These are phyloP conservation scores for Penicillium crystallinum DNA, from an alignment of 495 filamentous ascomycete genomes.

Conservation along the genomic window DNA sequence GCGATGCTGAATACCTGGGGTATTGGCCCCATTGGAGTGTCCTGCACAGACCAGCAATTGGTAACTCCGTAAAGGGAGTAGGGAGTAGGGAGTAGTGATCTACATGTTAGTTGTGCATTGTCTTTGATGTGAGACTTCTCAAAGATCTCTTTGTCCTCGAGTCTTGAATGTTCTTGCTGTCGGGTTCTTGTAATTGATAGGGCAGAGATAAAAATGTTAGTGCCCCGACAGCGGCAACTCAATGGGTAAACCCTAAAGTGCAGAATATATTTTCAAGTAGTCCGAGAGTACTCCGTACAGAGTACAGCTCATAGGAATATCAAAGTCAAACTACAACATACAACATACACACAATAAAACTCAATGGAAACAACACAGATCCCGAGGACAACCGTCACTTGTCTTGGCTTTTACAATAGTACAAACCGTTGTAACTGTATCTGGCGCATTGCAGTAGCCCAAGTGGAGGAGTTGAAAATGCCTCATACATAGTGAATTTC, in stretches of 20 bases:
- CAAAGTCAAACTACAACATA: background rate
- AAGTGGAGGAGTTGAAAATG: conserved; percentile 1
- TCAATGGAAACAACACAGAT: background rate
- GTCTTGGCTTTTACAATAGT: background rate
- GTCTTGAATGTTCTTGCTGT: no score
- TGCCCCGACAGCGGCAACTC: no score
- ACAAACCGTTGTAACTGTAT: background rate
- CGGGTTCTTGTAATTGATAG: no score
- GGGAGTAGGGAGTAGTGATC: no score
- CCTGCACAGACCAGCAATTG: background rate
- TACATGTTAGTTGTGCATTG: background rate
- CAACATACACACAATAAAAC: no score
- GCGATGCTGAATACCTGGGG: background rate
- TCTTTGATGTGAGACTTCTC: background rate
- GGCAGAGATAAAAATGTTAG: no score
- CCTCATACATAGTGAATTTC: conserved; percentile 1
- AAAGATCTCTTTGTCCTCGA: background rate
- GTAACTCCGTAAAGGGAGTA: no score
- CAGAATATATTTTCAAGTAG: no score
- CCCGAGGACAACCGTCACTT: conserved; percentile 10
- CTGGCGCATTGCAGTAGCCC: conserved; percentile 4
- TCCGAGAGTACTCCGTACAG: no score
- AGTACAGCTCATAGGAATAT: background rate
- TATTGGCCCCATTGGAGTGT: background rate
- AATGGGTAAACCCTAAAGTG: no score